These are phyloP conservation scores for Theobroma cacao DNA, from an alignment of 345 rosid genomes.

Conservation along the genomic window DNA sequence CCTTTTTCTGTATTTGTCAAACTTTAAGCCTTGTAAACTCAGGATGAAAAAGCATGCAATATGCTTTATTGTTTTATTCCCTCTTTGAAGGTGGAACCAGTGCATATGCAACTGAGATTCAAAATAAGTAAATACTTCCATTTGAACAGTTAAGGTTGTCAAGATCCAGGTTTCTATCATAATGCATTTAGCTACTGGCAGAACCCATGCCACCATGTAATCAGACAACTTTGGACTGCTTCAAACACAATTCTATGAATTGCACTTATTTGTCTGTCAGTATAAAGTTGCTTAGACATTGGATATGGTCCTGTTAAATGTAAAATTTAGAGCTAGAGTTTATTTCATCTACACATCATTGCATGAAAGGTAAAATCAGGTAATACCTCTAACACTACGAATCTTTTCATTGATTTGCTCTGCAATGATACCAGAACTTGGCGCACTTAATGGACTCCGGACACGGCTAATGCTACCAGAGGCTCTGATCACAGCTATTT, in stretches of 20 bases:
- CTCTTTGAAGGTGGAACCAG: background rate
- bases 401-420: constrained; percentile 90
- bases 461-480: constrained; percentile 92
- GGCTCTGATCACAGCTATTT: constrained; percentile 85
- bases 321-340: background rate
- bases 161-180: background rate
- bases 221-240: background rate
- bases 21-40: background rate
- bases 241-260: background rate
- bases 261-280: background rate
- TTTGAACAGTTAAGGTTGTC: background rate
- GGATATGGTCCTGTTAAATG: background rate
- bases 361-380: background rate
- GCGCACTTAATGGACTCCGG: constrained; percentile 57
- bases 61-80: background rate
- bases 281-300: background rate
- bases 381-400: constrained; percentile 76
- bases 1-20: background rate
- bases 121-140: background rate
- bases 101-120: background rate
- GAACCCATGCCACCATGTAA: background rate
- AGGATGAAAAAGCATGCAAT: background rate
- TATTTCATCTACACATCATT: background rate
- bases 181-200: background rate
- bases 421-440: constrained; percentile 66